Evolutionary conservation across 2,329 filamentous ascomycete genomes (phyloP).

Genomic region (Aspergillus viridinutans): DNA sequence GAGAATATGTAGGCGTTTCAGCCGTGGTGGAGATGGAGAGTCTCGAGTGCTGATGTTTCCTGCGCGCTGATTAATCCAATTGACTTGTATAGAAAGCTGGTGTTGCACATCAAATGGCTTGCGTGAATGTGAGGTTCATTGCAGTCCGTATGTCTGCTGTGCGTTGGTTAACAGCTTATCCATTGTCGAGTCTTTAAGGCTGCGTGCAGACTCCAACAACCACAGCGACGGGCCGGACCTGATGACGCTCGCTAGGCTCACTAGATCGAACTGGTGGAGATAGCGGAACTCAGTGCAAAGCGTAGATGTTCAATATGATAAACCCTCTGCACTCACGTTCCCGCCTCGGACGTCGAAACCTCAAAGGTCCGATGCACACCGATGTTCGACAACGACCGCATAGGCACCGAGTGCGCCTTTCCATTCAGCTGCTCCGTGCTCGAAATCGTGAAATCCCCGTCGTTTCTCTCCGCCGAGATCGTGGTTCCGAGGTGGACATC

Average conservation of each 20-base stretch:
- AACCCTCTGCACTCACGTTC: neutral
- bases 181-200: too few species aligned
- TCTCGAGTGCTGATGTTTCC: too few species aligned
- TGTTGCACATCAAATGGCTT: too few species aligned
- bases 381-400: neutral
- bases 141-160: too few species aligned
- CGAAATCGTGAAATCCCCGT: neutral
- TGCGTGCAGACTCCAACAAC: too few species aligned
- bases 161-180: too few species aligned
- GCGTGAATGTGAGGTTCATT: too few species aligned
- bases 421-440: neutral
- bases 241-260: too few species aligned
- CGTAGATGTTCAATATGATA: neutral
- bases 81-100: too few species aligned
- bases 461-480: neutral
- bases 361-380: neutral
- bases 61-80: too few species aligned
- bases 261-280: neutral
- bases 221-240: neutral
- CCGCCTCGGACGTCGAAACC: neutral
- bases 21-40: too few species aligned
- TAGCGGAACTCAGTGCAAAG: neutral
- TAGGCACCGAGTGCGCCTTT: neutral
- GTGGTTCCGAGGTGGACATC: neutral
- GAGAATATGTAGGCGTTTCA: too few species aligned